Conservation (phyloP, 306 rosid genomes). For the Crotalaria pallida region DNA sequence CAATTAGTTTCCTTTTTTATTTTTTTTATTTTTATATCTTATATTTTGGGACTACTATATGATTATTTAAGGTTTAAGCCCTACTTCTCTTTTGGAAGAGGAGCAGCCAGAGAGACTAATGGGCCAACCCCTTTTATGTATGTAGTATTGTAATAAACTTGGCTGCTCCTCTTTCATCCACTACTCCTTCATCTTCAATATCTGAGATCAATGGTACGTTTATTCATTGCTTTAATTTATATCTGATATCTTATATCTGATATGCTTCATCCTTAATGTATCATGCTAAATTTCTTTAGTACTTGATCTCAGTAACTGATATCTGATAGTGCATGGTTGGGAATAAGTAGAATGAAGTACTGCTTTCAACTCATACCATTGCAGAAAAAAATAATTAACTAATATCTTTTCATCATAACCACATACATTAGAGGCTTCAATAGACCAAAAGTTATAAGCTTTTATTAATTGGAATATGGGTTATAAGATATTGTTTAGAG, state of each 20-base stretch:
- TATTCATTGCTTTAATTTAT: background rate
- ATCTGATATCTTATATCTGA: background rate
- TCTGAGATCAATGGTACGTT: constrained; percentile 24
- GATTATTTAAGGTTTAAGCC: background rate
- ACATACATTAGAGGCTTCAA: background rate
- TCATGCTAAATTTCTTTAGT: background rate
- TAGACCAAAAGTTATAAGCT: background rate
- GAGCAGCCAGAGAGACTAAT: background rate
- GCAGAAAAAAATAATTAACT: background rate
- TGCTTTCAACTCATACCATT: background rate
- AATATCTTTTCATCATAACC: background rate
- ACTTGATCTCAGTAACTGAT: background rate
- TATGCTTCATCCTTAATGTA: background rate
- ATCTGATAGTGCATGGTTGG: background rate
- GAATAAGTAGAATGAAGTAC: background rate
- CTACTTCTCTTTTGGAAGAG: background rate
- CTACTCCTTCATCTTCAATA: constrained; percentile 11
- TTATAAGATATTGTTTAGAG: background rate
- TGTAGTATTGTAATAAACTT: background rate
- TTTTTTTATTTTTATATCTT: background rate
- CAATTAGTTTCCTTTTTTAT: background rate
- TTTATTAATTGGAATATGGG: background rate
- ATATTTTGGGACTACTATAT: background rate
- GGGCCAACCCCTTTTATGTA: constrained; percentile 4
- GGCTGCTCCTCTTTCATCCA: constrained; percentile 10